Conservation (phyloP, 176 grass and related monocot genomes). For the Themeda triandra region DNA sequence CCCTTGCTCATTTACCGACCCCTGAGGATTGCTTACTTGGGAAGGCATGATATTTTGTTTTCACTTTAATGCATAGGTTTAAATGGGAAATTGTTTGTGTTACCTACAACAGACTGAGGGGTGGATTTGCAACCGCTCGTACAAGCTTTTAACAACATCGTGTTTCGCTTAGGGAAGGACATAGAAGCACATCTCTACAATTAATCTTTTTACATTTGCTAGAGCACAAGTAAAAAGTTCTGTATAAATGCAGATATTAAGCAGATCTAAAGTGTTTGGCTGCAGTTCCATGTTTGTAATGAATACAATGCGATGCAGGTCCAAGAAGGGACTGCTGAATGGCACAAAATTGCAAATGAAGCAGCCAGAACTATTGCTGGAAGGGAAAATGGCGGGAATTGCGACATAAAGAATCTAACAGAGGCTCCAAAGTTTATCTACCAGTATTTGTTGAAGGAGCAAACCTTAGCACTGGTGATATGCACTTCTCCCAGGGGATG, state of each 20-base stretch:
- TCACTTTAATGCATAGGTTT: not conserved
- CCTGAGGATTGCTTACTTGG: constrained; percentile 69
- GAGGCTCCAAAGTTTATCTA: constrained; percentile 94
- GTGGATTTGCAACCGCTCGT: not conserved
- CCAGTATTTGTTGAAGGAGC: constrained; percentile 91
- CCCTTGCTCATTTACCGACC: constrained; percentile 70
- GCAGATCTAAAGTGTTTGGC: no score
- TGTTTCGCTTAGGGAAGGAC: not conserved
- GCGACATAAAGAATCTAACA: constrained; percentile 99
- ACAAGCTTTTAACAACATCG: not conserved
- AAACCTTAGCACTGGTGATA: constrained; percentile 85
- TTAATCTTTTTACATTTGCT: not conserved
- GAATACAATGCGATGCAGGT: constrained; percentile 45
- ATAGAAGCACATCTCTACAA: not conserved
- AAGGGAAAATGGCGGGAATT: constrained; percentile 95
- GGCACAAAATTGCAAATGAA: constrained; percentile 75
- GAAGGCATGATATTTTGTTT: constrained; percentile 42
- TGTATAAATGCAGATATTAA: no score
- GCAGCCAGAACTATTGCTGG: no score
- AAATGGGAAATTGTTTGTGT: not conserved
- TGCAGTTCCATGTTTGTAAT: not conserved
- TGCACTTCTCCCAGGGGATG: constrained; percentile 98
- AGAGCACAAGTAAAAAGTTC: not conserved
- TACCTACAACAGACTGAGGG: not conserved
- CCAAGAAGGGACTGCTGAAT: constrained; percentile 57